Evolutionary conservation across 768 basidiomycete genomes (phyloP), one percentile per base, ranked within the genome.

Genomic region (Boletus reticuloceps): DNA sequence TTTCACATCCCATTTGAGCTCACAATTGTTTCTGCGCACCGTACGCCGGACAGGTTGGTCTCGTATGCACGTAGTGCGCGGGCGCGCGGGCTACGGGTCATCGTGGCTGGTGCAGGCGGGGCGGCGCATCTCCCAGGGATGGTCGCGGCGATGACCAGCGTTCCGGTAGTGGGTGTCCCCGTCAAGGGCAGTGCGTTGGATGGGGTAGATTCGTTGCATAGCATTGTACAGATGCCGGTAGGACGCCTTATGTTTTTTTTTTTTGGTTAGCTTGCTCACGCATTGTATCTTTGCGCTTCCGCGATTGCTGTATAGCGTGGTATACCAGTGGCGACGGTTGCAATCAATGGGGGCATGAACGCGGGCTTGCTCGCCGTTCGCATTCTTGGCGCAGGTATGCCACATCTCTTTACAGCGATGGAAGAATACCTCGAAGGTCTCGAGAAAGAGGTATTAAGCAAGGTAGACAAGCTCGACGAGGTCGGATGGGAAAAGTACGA

Each of bases 161-260:
- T 98, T 49, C 96, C 97, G 0, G 93, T 99, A 0, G 83, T 99
- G 32, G 96, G 97, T 13, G 97, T 99, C 0, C 97, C 97, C 3
- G 97, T 99, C 53, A 97, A 94, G 69, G 95, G 92, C 12, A 94
- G 92, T 69, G 80, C 86, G 0, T 78, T 98, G 13, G 95, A 97
- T 69, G 97, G 97, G 0, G 93, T 99, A 1, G 97, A 98, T 72
- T 94, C 93, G n/a, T 72, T 99, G 63, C 85, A 97, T 66, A 94
- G 91, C 68, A 98, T 99, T 60, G 94, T 99, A 10, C 97, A 98
- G 74, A 99, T 99, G 97, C 97, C 97, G 19, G 93, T 94, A 67
- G 63, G 91, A 80, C 14, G 8, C 41, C 31, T n/a, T 47, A 48
- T 41, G 20, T 45, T 40, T 9, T 22, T 22, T n/a, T 2, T 34